phyloP scores from a whole-genome alignment of 306 rosid genomes.

The Amphicarpaea edgeworthii region DNA sequence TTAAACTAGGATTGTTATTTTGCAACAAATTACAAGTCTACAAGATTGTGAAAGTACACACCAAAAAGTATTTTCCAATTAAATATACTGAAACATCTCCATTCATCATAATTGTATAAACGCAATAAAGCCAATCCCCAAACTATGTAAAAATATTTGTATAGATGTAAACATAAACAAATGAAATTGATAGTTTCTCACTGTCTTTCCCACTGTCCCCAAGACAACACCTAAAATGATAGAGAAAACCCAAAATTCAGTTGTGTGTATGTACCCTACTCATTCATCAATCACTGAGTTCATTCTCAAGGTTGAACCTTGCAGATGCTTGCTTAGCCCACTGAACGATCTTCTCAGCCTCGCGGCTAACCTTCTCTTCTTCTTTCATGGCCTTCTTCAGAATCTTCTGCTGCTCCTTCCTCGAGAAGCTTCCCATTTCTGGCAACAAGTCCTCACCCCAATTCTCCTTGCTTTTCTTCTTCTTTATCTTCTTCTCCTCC shows the following conservation, averaged over 20 bases:
- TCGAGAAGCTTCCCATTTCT: conserved; percentile 67
- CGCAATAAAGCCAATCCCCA: background rate
- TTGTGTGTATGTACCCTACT: conserved; percentile 23
- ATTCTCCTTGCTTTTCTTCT: conserved; percentile 58
- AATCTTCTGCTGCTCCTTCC: conserved; percentile 62
- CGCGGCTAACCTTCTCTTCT: conserved; percentile 73
- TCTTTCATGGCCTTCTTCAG: conserved; percentile 80
- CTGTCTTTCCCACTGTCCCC: background rate
- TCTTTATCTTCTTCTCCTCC: background rate
- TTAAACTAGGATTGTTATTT: background rate
- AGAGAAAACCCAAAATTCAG: conserved; percentile 14
- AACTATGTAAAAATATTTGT: background rate
- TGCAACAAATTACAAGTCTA: background rate
- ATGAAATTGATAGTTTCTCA: background rate
- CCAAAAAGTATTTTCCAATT: background rate
- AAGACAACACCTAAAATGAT: background rate
- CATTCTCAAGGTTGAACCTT: conserved; percentile 69
- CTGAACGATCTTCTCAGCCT: conserved; percentile 79
- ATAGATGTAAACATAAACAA: conserved; percentile 2
- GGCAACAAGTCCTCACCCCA: conserved; percentile 67
- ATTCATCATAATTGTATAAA: conserved; percentile 1
- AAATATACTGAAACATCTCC: conserved; percentile 1
- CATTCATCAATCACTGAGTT: conserved; percentile 56
- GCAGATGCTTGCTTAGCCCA: conserved; percentile 77
- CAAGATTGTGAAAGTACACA: background rate